Conservation (phyloP, 192 early-diverging fungal species). For the Coemansia sp. region DNA sequence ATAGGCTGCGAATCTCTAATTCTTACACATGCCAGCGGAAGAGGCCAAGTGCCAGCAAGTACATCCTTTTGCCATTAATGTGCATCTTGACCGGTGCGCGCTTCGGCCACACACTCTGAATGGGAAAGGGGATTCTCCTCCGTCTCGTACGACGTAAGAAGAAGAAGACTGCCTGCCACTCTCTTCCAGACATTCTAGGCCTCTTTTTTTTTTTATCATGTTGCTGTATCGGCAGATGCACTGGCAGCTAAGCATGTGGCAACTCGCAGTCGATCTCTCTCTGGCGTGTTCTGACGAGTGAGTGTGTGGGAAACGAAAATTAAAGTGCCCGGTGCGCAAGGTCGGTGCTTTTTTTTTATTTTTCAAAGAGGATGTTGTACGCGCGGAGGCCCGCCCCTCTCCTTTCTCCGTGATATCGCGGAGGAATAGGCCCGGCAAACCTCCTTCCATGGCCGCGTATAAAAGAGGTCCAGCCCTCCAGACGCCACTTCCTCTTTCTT, state of each 20-base stretch:
- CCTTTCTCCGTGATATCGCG: neutral
- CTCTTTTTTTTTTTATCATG: neutral
- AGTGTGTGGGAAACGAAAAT: neutral
- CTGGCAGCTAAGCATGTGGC: neutral
- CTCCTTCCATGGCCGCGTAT: neutral
- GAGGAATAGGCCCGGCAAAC: neutral
- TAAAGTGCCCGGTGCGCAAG: constrained; percentile 10
- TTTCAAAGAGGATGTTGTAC: neutral
- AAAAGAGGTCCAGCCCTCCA: neutral
- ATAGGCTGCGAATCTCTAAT: neutral
- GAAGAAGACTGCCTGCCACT: neutral
- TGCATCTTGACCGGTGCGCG: neutral
- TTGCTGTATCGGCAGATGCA: constrained; percentile 1
- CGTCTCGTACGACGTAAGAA: neutral
- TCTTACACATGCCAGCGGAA: neutral
- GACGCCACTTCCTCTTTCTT: neutral
- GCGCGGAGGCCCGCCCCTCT: neutral
- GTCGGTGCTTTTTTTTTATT: neutral
- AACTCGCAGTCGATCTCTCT: neutral
- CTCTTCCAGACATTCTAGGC: neutral
- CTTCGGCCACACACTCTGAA: neutral
- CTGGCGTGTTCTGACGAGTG: constrained; percentile 2
- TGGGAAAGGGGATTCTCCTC: neutral
- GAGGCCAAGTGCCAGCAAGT: neutral
- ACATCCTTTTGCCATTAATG: neutral